Evolutionary conservation across 139 green algal species (phyloP), one percentile per base, ranked within the genome.

Genomic region (Dunaliella sp.): DNA sequence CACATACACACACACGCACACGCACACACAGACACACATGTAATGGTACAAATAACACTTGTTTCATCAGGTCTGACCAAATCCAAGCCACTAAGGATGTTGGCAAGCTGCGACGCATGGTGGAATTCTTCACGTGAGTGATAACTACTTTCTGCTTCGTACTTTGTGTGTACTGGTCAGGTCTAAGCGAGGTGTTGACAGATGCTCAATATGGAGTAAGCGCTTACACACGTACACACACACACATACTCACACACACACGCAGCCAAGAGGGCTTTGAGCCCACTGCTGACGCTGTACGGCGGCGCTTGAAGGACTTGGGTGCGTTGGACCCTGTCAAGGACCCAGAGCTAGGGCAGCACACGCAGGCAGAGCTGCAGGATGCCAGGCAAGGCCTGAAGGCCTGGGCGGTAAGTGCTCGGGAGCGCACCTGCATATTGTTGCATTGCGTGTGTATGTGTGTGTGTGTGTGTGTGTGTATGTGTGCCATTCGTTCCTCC

Each of bases 31-130:
- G 7, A 65, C 16, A 65, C 48, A 65, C 48, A 65, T 16, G 48
- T 65, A 65, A 65, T 26, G 48, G 48, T 26, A 16, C 48, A 65
- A 7, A 65, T 16, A 65, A 65, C 7, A 7, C 48, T 65, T 65
- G 16, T 65, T 79, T 25, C 28, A 30, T 30, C 76, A 81, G 76
- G n/a, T 36, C 34, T 33, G 76, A 81, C n/a, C 76, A 81, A 81
- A 81, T 81, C 76, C 33, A 81, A 31, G 76, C 76, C 22, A 38
- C n/a, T 31, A 81, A 81, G 31, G 76, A 81, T 81, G 76, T 81
- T 2, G 31, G 1, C 76, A 81, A 81, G 76, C n/a, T 81, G 30
- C 36, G 37, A 34, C 28, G n/a, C n/a, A 81, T 81, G 76, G 76
- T 38, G 76, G 76, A 33, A 1, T 81, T 38, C 31, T 81, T 81